Conservation (phyloP, 108 stramenopile species). For the Bacterosira constricta region DNA sequence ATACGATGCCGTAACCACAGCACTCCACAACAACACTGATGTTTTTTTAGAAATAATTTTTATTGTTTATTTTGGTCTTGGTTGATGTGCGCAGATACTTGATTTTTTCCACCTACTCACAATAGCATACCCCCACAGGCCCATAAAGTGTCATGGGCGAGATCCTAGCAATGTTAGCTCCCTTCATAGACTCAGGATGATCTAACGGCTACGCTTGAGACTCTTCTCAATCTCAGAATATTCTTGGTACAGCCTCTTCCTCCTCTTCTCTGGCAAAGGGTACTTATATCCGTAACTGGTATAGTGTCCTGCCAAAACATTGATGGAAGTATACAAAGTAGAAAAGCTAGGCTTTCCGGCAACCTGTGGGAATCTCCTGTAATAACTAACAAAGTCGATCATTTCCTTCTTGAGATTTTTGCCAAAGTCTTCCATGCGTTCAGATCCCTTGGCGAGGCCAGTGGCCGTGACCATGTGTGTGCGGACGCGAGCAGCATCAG, state of each 20-base stretch:
- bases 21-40: neutral
- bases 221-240: slow-evolving; percentile 94
- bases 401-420: slow-evolving; percentile 97
- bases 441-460: slow-evolving; percentile 88
- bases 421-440: slow-evolving; percentile 90
- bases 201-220: slow-evolving; percentile 84
- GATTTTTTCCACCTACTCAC: neutral
- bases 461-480: slow-evolving; percentile 90
- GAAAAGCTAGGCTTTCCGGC: slow-evolving; percentile 94
- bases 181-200: neutral
- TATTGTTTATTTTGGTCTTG: too few species aligned
- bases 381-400: slow-evolving; percentile 95
- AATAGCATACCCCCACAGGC: too few species aligned
- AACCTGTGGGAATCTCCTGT: slow-evolving; percentile 90
- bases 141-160: too few species aligned
- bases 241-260: slow-evolving; percentile 97
- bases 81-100: too few species aligned
- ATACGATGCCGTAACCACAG: neutral
- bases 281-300: slow-evolving; percentile 97
- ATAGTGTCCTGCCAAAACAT: slow-evolving; percentile 96
- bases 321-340: slow-evolving; percentile 95
- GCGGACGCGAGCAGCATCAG: slow-evolving; percentile 90
- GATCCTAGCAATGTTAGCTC: too few species aligned
- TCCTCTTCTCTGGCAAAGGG: slow-evolving; percentile 97
- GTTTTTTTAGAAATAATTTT: neutral